Evolutionary conservation across 768 basidiomycete species (phyloP).

Genomic region (Russula abietina): DNA sequence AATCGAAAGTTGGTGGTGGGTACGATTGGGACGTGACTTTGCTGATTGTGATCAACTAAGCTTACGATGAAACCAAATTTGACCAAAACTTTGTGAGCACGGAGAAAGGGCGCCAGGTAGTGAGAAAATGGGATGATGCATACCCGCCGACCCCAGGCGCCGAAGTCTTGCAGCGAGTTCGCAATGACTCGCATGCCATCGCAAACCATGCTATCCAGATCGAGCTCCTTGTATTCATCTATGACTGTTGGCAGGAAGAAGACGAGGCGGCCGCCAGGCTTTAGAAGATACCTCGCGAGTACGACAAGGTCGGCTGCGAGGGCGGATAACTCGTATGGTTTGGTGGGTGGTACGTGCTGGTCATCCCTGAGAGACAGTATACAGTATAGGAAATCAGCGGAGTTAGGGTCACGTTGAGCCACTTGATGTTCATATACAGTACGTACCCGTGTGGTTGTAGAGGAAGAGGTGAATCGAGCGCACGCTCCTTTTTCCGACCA

Average conservation of each 20-base stretch:
- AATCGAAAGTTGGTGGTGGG: constrained; percentile 52
- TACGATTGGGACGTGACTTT: constrained; percentile 49
- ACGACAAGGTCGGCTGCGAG: constrained; percentile 77
- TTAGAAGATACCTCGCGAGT: constrained; percentile 77
- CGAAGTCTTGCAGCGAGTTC: constrained; percentile 90
- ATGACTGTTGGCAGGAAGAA: constrained; percentile 93
- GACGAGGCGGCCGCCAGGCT: constrained; percentile 81
- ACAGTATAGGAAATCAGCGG: background rate
- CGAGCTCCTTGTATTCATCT: constrained; percentile 85
- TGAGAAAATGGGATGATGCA: constrained; percentile 29
- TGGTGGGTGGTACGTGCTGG: constrained; percentile 77
- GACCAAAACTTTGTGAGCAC: background rate
- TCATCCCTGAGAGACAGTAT: constrained; percentile 38
- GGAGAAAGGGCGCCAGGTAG: background rate
- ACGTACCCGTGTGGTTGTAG: constrained; percentile 32
- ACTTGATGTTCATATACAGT: background rate
- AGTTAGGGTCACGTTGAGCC: background rate
- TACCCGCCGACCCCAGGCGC: constrained; percentile 90
- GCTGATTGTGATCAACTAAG: constrained; percentile 83
- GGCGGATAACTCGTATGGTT: constrained; percentile 86
- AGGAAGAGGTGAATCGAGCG: constrained; percentile 27
- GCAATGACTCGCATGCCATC: constrained; percentile 85
- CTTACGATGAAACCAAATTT: background rate
- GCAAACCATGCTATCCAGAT: constrained; percentile 70
- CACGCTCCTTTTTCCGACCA: constrained; percentile 54